These are phyloP conservation scores for Capsicum rhomboideum DNA, from an alignment of 257 asterid genomes.

Conservation along the genomic window DNA sequence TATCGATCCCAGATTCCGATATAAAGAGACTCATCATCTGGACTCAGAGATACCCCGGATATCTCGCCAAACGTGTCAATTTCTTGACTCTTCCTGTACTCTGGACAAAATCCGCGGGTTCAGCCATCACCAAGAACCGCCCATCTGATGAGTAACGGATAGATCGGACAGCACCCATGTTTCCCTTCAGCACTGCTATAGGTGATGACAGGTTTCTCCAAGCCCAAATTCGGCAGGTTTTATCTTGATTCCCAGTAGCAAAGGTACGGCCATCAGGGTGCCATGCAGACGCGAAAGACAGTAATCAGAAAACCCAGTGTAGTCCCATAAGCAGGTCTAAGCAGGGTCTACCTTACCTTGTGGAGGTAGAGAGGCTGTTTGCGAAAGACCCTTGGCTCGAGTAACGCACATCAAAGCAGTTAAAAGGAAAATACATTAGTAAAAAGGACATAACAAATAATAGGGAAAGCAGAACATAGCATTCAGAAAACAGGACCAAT, in stretches of 20 bases:
- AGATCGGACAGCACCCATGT: constrained; percentile 61
- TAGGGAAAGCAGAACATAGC: too few relatives aligned
- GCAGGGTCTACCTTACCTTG: too few relatives aligned
- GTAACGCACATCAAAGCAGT: too few relatives aligned
- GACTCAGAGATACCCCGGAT: constrained; percentile 58
- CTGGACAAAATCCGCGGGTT: constrained; percentile 76
- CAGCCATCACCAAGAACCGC: constrained; percentile 54
- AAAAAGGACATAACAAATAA: too few relatives aligned
- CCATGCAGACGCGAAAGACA: constrained; percentile 72
- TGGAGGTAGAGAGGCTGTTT: too few relatives aligned
- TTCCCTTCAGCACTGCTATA: constrained; percentile 42
- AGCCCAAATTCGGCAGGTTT: constrained; percentile 69
- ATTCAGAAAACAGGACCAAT: too few relatives aligned
- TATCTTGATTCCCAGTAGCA: constrained; percentile 80
- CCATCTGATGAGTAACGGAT: constrained; percentile 60
- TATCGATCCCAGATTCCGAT: constrained; percentile 70
- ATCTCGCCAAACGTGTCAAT: constrained; percentile 76
- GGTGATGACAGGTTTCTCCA: constrained; percentile 44
- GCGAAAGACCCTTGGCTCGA: too few relatives aligned
- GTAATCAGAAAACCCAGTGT: too few relatives aligned
- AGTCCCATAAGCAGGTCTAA: too few relatives aligned
- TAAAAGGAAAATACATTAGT: too few relatives aligned
- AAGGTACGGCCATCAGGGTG: constrained; percentile 50
- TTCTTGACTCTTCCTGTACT: constrained; percentile 40
- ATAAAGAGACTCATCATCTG: constrained; percentile 59